phyloP scores from a whole-genome alignment of 306 rosid species.

The Trifolium fragiferum region DNA sequence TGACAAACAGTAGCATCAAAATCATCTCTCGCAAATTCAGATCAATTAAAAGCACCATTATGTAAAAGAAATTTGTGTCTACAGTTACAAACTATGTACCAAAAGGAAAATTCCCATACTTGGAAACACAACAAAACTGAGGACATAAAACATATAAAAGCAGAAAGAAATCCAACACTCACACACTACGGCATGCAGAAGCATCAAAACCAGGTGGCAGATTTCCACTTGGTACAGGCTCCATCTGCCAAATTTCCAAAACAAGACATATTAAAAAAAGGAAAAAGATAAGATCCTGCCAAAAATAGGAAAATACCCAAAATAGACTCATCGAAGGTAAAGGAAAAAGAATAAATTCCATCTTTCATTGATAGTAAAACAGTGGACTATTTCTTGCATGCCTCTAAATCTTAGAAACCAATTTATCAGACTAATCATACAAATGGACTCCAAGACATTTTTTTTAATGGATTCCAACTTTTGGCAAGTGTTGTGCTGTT shows the following conservation, averaged over 20 bases:
- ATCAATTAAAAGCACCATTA: conserved; percentile 15
- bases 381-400: background rate
- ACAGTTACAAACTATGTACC: conserved; percentile 10
- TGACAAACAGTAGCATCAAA: conserved; percentile 26
- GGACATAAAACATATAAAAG: conserved; percentile 27
- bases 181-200: conserved; percentile 65
- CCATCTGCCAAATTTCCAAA: conserved; percentile 55
- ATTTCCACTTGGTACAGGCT: conserved; percentile 69
- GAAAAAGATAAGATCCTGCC: conserved; percentile 3
- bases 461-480: background rate
- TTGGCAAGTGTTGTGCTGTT: conserved; percentile 9
- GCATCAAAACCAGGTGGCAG: conserved; percentile 72
- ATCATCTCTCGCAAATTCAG: conserved; percentile 18
- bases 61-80: conserved; percentile 19
- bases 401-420: conserved; percentile 10
- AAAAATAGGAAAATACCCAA: conserved; percentile 4
- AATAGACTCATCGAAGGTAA: background rate
- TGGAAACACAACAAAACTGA: conserved; percentile 9
- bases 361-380: background rate
- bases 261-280: conserved; percentile 34
- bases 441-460: too few species aligned
- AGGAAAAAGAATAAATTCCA: background rate
- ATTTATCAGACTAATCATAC: background rate
- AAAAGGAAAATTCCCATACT: conserved; percentile 1
- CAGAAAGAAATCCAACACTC: conserved; percentile 45